Evolutionary conservation across 2,329 filamentous ascomycete species (phyloP).

Genomic region (Berkeleyomyces basicola): DNA sequence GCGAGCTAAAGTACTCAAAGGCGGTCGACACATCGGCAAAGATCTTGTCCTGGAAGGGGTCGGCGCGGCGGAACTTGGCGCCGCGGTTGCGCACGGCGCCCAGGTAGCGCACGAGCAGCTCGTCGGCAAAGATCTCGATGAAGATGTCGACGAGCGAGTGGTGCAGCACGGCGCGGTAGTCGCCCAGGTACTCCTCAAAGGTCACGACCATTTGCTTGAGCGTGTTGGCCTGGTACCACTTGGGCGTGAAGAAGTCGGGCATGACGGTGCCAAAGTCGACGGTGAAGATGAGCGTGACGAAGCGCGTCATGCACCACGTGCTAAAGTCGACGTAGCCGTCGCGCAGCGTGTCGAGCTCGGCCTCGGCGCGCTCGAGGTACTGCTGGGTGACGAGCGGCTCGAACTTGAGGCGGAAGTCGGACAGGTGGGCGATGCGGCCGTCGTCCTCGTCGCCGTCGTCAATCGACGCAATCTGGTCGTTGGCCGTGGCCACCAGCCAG

Average conservation of each 20-base stretch:
- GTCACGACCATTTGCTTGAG: constrained; percentile 92
- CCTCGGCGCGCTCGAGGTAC: constrained; percentile 59
- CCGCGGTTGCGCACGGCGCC: constrained; percentile 73
- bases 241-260: constrained; percentile 74
- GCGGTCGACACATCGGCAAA: constrained; percentile 82
- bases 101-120: constrained; percentile 76
- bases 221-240: constrained; percentile 73
- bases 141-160: constrained; percentile 80
- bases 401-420: constrained; percentile 71
- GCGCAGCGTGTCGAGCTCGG: constrained; percentile 57
- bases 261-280: constrained; percentile 78
- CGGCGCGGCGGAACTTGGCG: constrained; percentile 70
- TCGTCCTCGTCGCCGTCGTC: constrained; percentile 71
- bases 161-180: constrained; percentile 74
- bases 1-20: constrained; percentile 70
- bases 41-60: constrained; percentile 85
- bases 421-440: constrained; percentile 62
- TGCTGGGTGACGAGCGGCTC: constrained; percentile 63
- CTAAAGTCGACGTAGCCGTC: constrained; percentile 92
- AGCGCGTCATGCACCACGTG: constrained; percentile 79
- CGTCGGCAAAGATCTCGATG: constrained; percentile 82
- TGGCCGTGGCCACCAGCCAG: constrained; percentile 92
- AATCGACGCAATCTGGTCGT: constrained; percentile 96
- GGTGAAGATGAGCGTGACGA: constrained; percentile 72
- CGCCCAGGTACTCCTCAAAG: constrained; percentile 83